Evolutionary conservation across 1,139 yeast species (phyloP).

Genomic region (Magnusiomyces ingens): DNA sequence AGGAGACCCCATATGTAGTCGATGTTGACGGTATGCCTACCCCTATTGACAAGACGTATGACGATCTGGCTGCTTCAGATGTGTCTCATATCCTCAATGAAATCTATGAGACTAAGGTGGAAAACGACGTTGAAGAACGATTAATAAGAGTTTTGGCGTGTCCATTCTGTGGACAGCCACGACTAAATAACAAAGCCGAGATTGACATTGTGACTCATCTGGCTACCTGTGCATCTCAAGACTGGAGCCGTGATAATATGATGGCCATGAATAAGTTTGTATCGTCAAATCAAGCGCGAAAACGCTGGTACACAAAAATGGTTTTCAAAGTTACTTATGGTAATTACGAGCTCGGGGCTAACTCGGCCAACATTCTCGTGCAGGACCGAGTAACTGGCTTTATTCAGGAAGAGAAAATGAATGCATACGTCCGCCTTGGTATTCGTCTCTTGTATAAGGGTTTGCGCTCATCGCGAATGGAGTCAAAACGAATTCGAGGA

Average conservation of each 20-base stretch:
- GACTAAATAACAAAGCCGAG: slow-evolving; percentile 50
- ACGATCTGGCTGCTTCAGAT: background rate
- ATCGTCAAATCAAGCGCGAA: slow-evolving; percentile 74
- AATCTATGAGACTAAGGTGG: background rate
- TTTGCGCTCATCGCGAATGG: slow-evolving; percentile 43
- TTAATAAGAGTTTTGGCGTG: slow-evolving; percentile 59
- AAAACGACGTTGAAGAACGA: slow-evolving; percentile 28
- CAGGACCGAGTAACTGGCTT: slow-evolving; percentile 88
- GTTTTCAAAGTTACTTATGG: slow-evolving; percentile 85
- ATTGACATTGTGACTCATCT: slow-evolving; percentile 75
- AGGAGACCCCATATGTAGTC: background rate
- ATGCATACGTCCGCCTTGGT: slow-evolving; percentile 80
- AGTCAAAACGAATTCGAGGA: slow-evolving; percentile 50
- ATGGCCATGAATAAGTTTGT: slow-evolving; percentile 65
- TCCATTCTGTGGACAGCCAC: slow-evolving; percentile 66
- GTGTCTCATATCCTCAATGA: background rate
- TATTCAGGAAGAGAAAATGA: slow-evolving; percentile 86
- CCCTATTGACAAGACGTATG: background rate
- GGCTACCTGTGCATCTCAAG: slow-evolving; percentile 77
- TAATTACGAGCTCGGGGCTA: slow-evolving; percentile 76
- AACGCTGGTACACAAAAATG: slow-evolving; percentile 81
- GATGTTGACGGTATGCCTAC: slow-evolving; percentile 4
- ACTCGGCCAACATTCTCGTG: slow-evolving; percentile 88
- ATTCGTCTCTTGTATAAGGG: slow-evolving; percentile 80
- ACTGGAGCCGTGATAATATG: slow-evolving; percentile 65